These are phyloP conservation scores for Penicillium tannophilum DNA, from an alignment of 495 filamentous ascomycete species.

Conservation along the genomic window DNA sequence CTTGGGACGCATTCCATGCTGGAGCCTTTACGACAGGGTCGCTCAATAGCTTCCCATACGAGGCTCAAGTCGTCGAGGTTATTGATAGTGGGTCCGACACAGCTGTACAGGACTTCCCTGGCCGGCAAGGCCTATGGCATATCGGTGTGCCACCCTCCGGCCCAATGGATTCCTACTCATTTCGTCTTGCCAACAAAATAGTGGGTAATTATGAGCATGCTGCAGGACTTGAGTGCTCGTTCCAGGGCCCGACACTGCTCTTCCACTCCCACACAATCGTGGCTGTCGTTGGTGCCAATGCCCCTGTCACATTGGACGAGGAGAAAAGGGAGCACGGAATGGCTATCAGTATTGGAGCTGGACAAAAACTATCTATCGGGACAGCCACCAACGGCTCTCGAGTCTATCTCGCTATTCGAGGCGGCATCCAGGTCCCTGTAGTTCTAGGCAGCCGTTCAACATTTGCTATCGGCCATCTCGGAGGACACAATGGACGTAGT, in stretches of 20 bases:
- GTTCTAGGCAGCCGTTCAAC: constrained; percentile 15
- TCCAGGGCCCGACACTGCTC: constrained; percentile 7
- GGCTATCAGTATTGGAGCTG: constrained; percentile 7
- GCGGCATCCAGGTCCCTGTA: constrained; percentile 9
- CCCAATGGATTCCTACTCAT: constrained; percentile 14
- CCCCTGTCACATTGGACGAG: constrained; percentile 6
- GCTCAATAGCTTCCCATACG: constrained; percentile 6
- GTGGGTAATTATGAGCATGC: constrained; percentile 10
- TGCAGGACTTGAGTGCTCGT: constrained; percentile 11
- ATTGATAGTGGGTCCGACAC: constrained; percentile 12
- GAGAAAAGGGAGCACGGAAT: neutral
- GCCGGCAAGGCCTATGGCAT: constrained; percentile 13
- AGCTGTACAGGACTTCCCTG: constrained; percentile 14
- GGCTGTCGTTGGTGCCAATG: constrained; percentile 11
- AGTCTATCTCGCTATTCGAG: constrained; percentile 12
- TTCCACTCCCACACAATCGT: constrained; percentile 8
- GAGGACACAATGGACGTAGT: constrained; percentile 14
- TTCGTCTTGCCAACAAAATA: constrained; percentile 13
- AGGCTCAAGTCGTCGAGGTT: constrained; percentile 6
- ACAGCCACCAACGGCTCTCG: constrained; percentile 6
- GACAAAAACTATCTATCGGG: constrained; percentile 10
- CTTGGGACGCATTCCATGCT: constrained; percentile 9
- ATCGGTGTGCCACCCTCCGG: constrained; percentile 14
- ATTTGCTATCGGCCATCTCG: constrained; percentile 9
- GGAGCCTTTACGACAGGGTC: constrained; percentile 10